Evolutionary conservation across 345 rosid species (phyloP), one percentile per base, ranked within the genome.

Genomic region (Rhodomyrtus tomentosa): DNA sequence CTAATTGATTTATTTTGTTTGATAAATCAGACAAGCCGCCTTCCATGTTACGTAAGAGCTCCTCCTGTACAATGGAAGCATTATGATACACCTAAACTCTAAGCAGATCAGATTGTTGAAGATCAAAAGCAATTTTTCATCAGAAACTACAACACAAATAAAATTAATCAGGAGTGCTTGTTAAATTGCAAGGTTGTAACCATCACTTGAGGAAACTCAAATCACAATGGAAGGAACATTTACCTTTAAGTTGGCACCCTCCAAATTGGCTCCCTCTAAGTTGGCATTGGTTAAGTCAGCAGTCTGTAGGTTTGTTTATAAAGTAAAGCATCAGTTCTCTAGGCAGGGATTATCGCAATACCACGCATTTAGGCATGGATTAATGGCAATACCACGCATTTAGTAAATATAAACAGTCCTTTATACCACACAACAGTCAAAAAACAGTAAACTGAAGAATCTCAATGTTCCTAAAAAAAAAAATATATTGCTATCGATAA

Each of bases 181-280:
- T n/a, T 11, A 14, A 51, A 50, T 27, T 16, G 55, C 42, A 2
- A 54, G 25, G 55, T 27, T 27, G 8, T 7, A n/a, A 42, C n/a
- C 55, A 54, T 81, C 55, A 45, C 22, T 54, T 81, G 24, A 81
- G 51, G 53, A 50, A 54, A 45, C 27, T 49, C 50, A 83, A 83
- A 45, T 50, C 84, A 22, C 18, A 58, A 55, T 10, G 22, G 38
- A 25, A 80, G 81, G 85, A 52, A 42, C 45, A 25, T 59, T 82
- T 89, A 94, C 99, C 95, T 96, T 96, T 86, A 96, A 87, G 90
- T 96, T 96, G 84, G 98, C 98, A 85, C 98, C 99, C 91, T 96
- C 99, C 48, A 95, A 88, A 89, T 93, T 95, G 56, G 98, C 98
- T 83, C 98, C 98, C 90, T 96, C 97, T 87, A 96, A 87, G 92